Evolutionary conservation across 202 grass and related monocot species (phyloP).

Genomic region (Hordeum pubiflorum): DNA sequence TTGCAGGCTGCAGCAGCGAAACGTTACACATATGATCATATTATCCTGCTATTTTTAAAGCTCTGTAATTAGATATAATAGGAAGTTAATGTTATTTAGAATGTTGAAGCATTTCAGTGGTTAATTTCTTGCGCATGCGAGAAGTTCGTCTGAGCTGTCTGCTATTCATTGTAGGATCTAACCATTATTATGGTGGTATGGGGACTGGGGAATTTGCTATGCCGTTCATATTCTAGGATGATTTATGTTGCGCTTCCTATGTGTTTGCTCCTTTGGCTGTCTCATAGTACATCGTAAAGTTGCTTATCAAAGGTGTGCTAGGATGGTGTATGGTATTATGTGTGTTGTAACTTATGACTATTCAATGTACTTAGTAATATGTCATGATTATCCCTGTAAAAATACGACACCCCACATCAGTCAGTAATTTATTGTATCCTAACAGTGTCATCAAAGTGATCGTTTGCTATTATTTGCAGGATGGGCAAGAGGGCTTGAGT

Average conservation of each 20-base stretch:
- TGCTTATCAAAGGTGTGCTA: neutral
- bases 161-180: neutral
- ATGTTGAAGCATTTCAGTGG: neutral
- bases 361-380: neutral
- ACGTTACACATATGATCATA: neutral
- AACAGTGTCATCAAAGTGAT: neutral
- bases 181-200: neutral
- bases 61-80: neutral
- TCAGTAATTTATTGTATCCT: neutral
- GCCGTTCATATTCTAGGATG: neutral
- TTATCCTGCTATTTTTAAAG: neutral
- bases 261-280: neutral
- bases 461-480: conserved; percentile 37
- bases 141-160: neutral
- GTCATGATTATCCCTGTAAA: neutral
- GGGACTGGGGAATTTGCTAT: neutral
- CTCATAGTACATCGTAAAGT: neutral
- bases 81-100: neutral
- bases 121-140: neutral
- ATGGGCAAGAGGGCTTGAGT: conserved; percentile 45
- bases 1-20: neutral
- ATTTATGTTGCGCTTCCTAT: neutral
- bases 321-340: neutral
- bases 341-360: neutral
- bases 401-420: neutral